phyloP scores from a whole-genome alignment of 208 protist species.

The Naegleria lovaniensis region DNA sequence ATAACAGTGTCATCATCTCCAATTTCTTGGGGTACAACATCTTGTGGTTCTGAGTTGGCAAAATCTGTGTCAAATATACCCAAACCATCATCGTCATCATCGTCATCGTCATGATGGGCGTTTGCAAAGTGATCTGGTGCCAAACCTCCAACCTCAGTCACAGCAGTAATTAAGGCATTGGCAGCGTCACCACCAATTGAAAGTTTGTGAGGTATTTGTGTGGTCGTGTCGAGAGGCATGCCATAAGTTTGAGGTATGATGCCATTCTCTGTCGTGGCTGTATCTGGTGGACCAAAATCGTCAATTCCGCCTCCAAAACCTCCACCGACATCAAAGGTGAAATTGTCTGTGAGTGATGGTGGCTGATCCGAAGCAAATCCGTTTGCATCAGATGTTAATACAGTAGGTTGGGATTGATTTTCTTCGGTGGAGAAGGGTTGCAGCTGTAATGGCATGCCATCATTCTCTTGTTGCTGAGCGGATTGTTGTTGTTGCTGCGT shows the following conservation, averaged over 20 bases:
- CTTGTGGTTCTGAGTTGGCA: not conserved
- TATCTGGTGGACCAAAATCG: not conserved
- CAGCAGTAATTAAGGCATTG: not conserved
- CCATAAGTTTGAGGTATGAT: no score
- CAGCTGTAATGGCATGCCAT: no score
- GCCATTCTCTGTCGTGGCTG: no score
- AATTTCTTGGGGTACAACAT: not conserved
- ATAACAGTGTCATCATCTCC: not conserved
- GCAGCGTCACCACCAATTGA: not conserved
- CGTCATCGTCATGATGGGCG: slow-evolving; percentile 22
- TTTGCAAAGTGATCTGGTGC: not conserved
- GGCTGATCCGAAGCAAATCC: no score
- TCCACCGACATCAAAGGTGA: not conserved
- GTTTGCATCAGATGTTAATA: not conserved
- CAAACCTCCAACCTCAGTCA: not conserved
- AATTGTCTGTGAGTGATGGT: not conserved
- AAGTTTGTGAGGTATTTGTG: not conserved
- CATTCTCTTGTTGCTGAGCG: not conserved
- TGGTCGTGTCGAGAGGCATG: not conserved
- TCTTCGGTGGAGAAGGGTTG: no score
- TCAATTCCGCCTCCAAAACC: not conserved
- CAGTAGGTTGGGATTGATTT: no score
- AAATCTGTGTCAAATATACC: slow-evolving; percentile 27
- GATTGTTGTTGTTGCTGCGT: not conserved
- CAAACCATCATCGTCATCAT: slow-evolving; percentile 34